phyloP scores from a whole-genome alignment of 768 basidiomycete genomes.

The Chalciporus piperatus region DNA sequence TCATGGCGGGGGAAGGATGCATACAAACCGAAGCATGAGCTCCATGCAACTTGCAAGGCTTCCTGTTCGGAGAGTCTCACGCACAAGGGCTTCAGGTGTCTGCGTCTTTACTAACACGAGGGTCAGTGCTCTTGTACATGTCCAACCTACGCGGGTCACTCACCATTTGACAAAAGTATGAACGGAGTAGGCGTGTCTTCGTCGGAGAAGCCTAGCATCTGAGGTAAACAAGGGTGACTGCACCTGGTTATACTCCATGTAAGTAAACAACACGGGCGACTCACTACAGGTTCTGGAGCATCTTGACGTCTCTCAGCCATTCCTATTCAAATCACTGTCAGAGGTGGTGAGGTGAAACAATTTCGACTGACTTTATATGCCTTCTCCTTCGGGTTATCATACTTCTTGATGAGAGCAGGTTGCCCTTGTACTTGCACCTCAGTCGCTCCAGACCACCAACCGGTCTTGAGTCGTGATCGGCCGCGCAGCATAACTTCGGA shows the following conservation, averaged over 20 bases:
- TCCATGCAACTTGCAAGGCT: conserved; percentile 39
- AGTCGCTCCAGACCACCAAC: conserved; percentile 48
- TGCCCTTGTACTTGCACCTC: conserved; percentile 42
- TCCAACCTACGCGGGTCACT: background rate
- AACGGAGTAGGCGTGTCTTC: conserved; percentile 46
- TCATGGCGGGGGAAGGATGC: conserved; percentile 4
- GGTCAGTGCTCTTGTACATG: background rate
- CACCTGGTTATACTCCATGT: background rate
- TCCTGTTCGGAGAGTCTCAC: conserved; percentile 33
- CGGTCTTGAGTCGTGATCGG: conserved; percentile 35
- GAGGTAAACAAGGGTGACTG: conserved; percentile 53
- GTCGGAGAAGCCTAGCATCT: conserved; percentile 50
- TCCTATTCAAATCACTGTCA: conserved; percentile 26
- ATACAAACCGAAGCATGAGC: conserved; percentile 34
- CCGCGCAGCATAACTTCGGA: conserved; percentile 43
- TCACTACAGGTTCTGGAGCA: conserved; percentile 49
- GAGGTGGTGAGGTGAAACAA: background rate
- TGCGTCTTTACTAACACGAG: conserved; percentile 39
- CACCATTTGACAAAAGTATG: conserved; percentile 50
- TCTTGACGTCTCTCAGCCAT: conserved; percentile 51
- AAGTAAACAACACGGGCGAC: conserved; percentile 9
- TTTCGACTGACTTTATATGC: conserved; percentile 31
- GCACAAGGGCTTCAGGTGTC: conserved; percentile 39
- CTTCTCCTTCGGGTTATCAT: conserved; percentile 35
- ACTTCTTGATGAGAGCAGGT: conserved; percentile 41